Evolutionary conservation across 805 yeast genomes (phyloP), one percentile per base, ranked within the genome.

Genomic region (Candida chauliodis): DNA sequence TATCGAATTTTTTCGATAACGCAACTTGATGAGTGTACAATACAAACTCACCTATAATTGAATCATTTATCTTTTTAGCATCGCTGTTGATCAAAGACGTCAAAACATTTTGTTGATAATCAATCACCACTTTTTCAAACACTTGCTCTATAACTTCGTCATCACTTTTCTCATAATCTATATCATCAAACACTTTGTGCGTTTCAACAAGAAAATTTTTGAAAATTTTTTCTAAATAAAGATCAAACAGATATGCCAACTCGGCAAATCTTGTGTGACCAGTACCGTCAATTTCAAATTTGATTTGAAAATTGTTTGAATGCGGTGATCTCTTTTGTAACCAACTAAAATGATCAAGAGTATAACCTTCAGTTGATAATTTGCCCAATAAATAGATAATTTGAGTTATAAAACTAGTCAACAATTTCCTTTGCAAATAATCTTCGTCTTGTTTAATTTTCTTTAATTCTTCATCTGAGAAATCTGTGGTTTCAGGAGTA

Each of bases 181-280:
- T 42, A 9, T 52, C 36, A 8, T 55, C 50, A 36, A 83, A 76
- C 2, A 82, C 51, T 2, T 54, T 49, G 29, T 55, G 58, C 2
- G 80, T 58, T 23, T 66, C 66, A 3, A 53, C 48, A 7, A 61
- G 29, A 69, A 51, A 50, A 50, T 61, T 47, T 2, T 48, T 43
- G 30, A 81, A 70, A 16, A 59, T 57, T 1, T 51, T 49, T n/a
- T 59, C 60, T 9, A 79, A 60, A 37, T 81, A 77, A 36, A 87
- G 52, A 57, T 90, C 98, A 58, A 75, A 76, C 3, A 93, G 77
- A 22, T 68, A 51, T 0, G 84, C 73, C 42, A 88, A 62, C 38
- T 55, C 63, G 28, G 46, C 46, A 19, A 41, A 53, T 40, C 63
- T 58, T 32, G 44, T 63, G 10, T 20, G 34, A 41, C 45, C 23